Base-by-base conservation (phyloP, 768 basidiomycete species). In the Serendipita indica region DNA sequence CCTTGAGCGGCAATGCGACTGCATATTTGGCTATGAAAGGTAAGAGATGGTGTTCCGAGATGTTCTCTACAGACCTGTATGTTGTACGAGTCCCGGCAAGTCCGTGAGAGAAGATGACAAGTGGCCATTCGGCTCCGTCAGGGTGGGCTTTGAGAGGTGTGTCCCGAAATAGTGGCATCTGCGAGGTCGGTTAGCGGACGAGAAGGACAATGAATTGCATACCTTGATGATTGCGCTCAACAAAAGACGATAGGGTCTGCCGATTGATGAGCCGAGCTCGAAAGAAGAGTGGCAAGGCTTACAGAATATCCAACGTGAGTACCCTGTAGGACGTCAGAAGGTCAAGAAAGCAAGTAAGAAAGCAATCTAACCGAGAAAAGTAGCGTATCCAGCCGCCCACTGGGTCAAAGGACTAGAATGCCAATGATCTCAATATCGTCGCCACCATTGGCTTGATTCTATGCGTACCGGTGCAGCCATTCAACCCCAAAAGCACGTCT, bases 41-140 rank as follows among this genome's bases (percentile, higher is more conserved):
- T 18, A 45, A 13, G 18, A 43, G 3, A 18, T 18, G 18, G 14
- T 22, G 28, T 13, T 35, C 35, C 12, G 30, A 39, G 6, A n/a
- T 41, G n/a, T n/a, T n/a, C 14, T 5, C 20, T 4, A 5, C 33
- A 49, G 62, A 78, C 79, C 81, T 84, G 64, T 90, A 89, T 1
- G 80, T 77, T 0, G 81, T 85, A 20, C 81, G 72, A 39, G 77
- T 80, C 3, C 88, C 89, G 18, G 80, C 83, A 20, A 91, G 77
- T 18, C 89, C 89, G 71, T 91, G 89, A 7, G 84, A 87, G 70
- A 90, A 91, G 37, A 92, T 76, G 30, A 89, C 79, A 30, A 92
- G 75, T 0, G 87, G 86, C 86, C 86, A 87, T 49, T 76, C 75
- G 13, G 37, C 28, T 16, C 32, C 28, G 10, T 33, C 43, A 30